A percentile compares a stretch with the other conserved stretches of the same genome.
Evolutionary conservation across 2,329 filamentous ascomycete genomes (phyloP).

Genomic region (Domatiomyces globalis): DNA sequence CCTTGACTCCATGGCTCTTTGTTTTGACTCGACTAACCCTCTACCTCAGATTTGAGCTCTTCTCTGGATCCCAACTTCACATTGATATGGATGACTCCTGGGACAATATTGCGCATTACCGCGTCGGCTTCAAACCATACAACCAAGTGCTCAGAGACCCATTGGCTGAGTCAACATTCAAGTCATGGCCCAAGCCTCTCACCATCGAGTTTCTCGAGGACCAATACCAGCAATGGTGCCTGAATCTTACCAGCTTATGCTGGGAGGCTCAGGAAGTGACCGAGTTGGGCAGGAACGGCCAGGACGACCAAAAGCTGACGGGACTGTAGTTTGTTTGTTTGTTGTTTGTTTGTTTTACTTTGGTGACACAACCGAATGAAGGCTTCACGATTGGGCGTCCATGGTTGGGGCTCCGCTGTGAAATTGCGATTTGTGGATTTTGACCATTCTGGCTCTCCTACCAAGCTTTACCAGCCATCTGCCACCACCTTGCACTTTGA

Average conservation of each 20-base stretch:
- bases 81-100: constrained; percentile 19
- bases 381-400: not conserved
- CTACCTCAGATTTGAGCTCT: constrained; percentile 15
- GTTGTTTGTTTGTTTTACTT: not conserved
- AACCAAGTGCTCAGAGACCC: constrained; percentile 16
- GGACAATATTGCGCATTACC: constrained; percentile 18
- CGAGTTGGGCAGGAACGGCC: constrained; percentile 10
- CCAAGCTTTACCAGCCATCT: too few species aligned
- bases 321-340: not conserved
- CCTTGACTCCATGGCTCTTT: not conserved
- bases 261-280: constrained; percentile 16
- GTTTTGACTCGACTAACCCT: not conserved
- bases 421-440: too few species aligned
- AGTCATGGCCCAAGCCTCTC: constrained; percentile 16
- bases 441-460: too few species aligned
- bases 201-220: constrained; percentile 19
- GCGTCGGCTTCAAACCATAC: constrained; percentile 16
- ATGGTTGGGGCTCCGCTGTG: too few species aligned
- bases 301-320: not conserved
- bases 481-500: too few species aligned
- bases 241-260: constrained; percentile 15
- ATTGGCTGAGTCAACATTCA: constrained; percentile 10
- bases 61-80: constrained; percentile 16
- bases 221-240: constrained; percentile 13
- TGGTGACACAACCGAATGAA: not conserved